Percentiles rank a stretch among this genome's conserved stretches.
These are phyloP conservation scores for Populus tremula DNA, from an alignment of 345 rosid genomes.

Conservation along the genomic window DNA sequence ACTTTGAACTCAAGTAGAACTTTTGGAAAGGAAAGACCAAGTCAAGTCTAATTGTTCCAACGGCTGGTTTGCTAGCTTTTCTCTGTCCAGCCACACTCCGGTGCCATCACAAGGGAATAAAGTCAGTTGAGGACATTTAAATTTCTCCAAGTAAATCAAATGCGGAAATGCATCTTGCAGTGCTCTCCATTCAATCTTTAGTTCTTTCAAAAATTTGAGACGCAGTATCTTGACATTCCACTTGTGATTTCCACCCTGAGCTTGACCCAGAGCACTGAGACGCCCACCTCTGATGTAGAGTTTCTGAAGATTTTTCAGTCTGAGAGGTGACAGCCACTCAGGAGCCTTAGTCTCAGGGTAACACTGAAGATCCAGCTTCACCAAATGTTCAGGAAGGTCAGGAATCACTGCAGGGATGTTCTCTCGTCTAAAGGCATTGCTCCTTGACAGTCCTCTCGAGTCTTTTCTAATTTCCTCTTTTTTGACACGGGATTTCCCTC, in stretches of 20 bases:
- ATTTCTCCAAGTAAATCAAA: slow-evolving; percentile 38
- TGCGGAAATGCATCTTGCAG: slow-evolving; percentile 20
- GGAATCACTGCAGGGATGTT: neutral
- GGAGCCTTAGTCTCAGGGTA: slow-evolving; percentile 28
- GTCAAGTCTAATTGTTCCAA: neutral
- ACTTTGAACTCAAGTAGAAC: neutral
- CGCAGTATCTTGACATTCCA: slow-evolving; percentile 29
- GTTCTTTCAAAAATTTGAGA: slow-evolving; percentile 28
- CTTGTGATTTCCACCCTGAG: neutral
- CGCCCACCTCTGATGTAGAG: slow-evolving; percentile 41
- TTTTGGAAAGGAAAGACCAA: slow-evolving; percentile 7
- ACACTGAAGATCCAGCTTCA: slow-evolving; percentile 42
- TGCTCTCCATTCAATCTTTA: slow-evolving; percentile 28
- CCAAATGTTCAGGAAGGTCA: slow-evolving; percentile 18
- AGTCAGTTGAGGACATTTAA: slow-evolving; percentile 31
- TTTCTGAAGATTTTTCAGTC: slow-evolving; percentile 6
- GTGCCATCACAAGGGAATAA: slow-evolving; percentile 36
- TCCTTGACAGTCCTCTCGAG: neutral
- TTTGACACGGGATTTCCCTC: slow-evolving; percentile 12
- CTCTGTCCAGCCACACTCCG: slow-evolving; percentile 30
- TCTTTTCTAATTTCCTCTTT: neutral
- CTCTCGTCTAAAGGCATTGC: neutral
- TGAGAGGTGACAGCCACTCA: slow-evolving; percentile 5
- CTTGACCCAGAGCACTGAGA: slow-evolving; percentile 8
- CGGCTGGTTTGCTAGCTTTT: neutral